Conservation (phyloP, 2,329 filamentous ascomycete species). For the Penicillium sp. region DNA sequence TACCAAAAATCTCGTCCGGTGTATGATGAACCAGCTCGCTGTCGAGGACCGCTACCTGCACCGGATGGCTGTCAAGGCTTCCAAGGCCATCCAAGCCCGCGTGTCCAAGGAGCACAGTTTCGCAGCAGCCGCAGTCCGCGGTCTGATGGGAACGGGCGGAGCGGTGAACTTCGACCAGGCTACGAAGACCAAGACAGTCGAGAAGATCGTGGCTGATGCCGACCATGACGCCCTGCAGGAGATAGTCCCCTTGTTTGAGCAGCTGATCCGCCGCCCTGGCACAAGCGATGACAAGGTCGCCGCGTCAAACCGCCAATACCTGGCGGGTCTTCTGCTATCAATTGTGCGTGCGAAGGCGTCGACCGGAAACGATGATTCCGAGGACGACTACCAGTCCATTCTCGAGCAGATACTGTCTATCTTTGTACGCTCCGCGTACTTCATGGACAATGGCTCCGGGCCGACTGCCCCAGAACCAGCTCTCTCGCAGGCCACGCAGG, state of each 20-base stretch:
- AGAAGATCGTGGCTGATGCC: constrained; percentile 65
- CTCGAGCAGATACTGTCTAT: constrained; percentile 47
- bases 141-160: constrained; percentile 67
- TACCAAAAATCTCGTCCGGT: constrained; percentile 77
- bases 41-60: constrained; percentile 76
- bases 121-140: constrained; percentile 60
- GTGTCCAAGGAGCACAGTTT: constrained; percentile 61
- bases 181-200: constrained; percentile 81
- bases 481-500: constrained; percentile 48
- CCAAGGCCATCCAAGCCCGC: constrained; percentile 67
- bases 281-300: constrained; percentile 46
- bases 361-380: constrained; percentile 24
- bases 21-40: constrained; percentile 76
- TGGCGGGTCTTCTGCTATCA: constrained; percentile 54
- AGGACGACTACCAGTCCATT: constrained; percentile 40
- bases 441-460: constrained; percentile 37
- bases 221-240: constrained; percentile 50
- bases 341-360: constrained; percentile 45
- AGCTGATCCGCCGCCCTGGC: constrained; percentile 48
- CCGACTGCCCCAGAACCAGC: constrained; percentile 43
- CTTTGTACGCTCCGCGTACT: constrained; percentile 52
- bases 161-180: constrained; percentile 78
- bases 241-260: constrained; percentile 54
- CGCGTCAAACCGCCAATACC: constrained; percentile 47
- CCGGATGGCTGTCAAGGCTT: constrained; percentile 69